Conservation (phyloP, 176 grass and related monocot species). For the Elymus sibiricus region DNA sequence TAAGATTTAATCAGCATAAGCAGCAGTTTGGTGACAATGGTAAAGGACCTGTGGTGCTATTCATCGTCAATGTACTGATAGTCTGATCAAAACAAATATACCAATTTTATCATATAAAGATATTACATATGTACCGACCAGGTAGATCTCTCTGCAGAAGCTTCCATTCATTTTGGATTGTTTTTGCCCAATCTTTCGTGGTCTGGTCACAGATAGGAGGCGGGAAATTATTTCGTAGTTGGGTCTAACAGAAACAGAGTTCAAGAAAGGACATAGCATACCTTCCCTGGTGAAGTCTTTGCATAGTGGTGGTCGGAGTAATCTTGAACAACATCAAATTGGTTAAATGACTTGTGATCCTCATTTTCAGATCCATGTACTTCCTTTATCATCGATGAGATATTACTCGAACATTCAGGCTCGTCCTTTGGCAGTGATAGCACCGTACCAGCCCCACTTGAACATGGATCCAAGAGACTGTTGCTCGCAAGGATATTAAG, state of each 20-base stretch:
- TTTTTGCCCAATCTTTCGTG: constrained; percentile 57
- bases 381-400: constrained; percentile 2
- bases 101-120: constrained; percentile 1
- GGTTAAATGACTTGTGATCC: constrained; percentile 34
- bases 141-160: constrained; percentile 71
- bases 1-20: neutral
- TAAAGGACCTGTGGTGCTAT: neutral
- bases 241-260: constrained; percentile 2
- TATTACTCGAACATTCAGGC: constrained; percentile 35
- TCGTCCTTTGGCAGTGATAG: constrained; percentile 21
- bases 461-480: constrained; percentile 29
- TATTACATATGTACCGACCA: constrained; percentile 25
- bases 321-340: constrained; percentile 69
- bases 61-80: neutral
- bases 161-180: constrained; percentile 68
- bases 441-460: constrained; percentile 26
- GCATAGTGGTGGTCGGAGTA: constrained; percentile 64
- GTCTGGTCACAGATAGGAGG: constrained; percentile 39
- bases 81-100: constrained; percentile 6
- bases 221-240: neutral
- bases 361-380: constrained; percentile 33
- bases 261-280: constrained; percentile 25
- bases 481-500: constrained; percentile 7
- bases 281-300: constrained; percentile 39
- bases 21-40: neutral